Evolutionary conservation across 352 stramenopile species (phyloP).

Genomic region (Globisporangium heterothallicum): DNA sequence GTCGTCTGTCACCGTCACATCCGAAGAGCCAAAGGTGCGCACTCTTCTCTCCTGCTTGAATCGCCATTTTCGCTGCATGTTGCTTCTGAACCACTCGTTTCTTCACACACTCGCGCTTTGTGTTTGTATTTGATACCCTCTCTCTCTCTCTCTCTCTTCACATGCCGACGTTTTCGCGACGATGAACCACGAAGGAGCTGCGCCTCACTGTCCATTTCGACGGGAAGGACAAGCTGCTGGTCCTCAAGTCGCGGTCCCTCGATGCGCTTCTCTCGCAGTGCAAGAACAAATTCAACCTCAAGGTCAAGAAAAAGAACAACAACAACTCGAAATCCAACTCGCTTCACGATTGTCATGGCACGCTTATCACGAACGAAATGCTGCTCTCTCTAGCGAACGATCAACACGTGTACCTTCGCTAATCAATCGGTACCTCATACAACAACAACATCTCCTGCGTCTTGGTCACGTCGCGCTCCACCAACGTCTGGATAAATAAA

Average conservation of each 20-base stretch:
- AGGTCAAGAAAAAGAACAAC: slow-evolving; percentile 19
- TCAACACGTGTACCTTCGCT: slow-evolving; percentile 32
- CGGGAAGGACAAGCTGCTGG: slow-evolving; percentile 28
- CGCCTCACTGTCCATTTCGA: slow-evolving; percentile 28
- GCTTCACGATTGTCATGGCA: slow-evolving; percentile 28
- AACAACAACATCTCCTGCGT: neutral
- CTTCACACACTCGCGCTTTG: neutral
- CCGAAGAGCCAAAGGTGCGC: slow-evolving; percentile 6
- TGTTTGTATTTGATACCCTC: no score
- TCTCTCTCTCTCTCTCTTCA: no score
- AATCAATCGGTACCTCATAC: neutral
- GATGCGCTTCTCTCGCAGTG: slow-evolving; percentile 24
- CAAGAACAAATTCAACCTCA: slow-evolving; percentile 36
- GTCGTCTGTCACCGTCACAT: slow-evolving; percentile 11
- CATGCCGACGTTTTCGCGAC: neutral
- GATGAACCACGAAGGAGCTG: slow-evolving; percentile 22
- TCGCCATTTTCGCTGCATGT: neutral
- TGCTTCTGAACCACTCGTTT: neutral
- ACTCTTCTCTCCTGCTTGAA: neutral
- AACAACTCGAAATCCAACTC: neutral
- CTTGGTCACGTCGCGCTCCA: neutral
- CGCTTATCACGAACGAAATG: slow-evolving; percentile 16
- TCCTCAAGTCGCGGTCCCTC: slow-evolving; percentile 28
- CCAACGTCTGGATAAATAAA: no score
- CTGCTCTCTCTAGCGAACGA: slow-evolving; percentile 21